Evolutionary conservation across 192 early-diverging fungal species (phyloP).

Genomic region (Gryganskiella cystojenkinii): DNA sequence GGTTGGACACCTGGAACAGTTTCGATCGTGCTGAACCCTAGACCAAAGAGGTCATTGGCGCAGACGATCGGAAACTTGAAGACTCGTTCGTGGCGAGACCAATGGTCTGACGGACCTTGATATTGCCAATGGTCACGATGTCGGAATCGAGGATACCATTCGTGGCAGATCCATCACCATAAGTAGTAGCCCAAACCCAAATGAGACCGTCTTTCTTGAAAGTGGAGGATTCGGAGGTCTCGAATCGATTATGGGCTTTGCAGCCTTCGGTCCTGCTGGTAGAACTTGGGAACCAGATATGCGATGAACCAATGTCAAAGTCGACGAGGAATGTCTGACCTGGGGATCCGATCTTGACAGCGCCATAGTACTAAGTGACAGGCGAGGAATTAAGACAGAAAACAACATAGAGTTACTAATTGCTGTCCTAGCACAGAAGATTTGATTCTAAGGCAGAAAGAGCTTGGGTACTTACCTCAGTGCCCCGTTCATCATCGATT

Average conservation of each 20-base stretch:
- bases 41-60: conserved; percentile 69
- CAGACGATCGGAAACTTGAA: conserved; percentile 55
- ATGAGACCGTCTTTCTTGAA: conserved; percentile 62
- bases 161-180: conserved; percentile 67
- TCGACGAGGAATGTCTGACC: conserved; percentile 67
- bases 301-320: conserved; percentile 70
- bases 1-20: conserved; percentile 47
- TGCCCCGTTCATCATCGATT: too few species aligned
- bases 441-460: too few species aligned
- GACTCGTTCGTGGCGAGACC: conserved; percentile 67
- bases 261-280: conserved; percentile 49
- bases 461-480: too few species aligned
- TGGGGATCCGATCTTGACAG: conserved; percentile 65
- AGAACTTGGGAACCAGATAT: conserved; percentile 66
- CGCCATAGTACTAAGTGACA: conserved; percentile 62
- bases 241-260: conserved; percentile 56
- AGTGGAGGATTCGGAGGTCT: conserved; percentile 62
- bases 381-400: too few species aligned
- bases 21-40: conserved; percentile 60
- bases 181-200: conserved; percentile 65
- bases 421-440: too few species aligned
- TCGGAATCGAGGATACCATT: conserved; percentile 52
- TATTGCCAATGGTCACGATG: conserved; percentile 65
- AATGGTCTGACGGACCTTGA: conserved; percentile 66
- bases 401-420: too few species aligned